phyloP scores from a whole-genome alignment of 208 protist genomes.

The Leishmania turanica region DNA sequence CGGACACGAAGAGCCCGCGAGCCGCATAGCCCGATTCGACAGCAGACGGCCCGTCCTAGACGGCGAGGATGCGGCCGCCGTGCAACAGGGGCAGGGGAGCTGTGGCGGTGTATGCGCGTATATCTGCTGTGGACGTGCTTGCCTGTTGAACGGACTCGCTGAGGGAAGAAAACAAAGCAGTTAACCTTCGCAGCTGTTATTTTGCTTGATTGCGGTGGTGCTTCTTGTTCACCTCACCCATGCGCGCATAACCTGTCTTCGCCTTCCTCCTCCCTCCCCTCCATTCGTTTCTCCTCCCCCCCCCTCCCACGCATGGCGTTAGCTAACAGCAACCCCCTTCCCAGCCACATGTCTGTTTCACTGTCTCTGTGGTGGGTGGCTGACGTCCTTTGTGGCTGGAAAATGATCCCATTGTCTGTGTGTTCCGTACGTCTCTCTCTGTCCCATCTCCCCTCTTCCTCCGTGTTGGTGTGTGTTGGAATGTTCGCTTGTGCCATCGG shows the following conservation, averaged over 20 bases:
- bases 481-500: too few relatives aligned
- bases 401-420: too few relatives aligned
- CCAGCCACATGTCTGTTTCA: too few relatives aligned
- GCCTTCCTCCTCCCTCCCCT: background rate
- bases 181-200: background rate
- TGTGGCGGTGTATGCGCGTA: background rate
- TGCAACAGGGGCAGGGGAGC: background rate
- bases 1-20: background rate
- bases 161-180: background rate
- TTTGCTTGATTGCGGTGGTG: background rate
- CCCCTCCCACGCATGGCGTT: background rate
- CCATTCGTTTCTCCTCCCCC: background rate
- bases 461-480: too few relatives aligned
- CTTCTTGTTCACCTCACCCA: background rate
- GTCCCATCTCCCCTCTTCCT: background rate
- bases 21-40: background rate
- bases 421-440: background rate
- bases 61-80: background rate
- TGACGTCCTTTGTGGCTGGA: too few relatives aligned
- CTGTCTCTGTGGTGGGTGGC: too few relatives aligned
- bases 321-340: background rate
- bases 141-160: background rate
- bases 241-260: background rate
- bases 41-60: background rate
- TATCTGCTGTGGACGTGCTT: background rate